phyloP scores from a whole-genome alignment of 148 eudicot genomes.

The Arctostaphylos glauca region DNA sequence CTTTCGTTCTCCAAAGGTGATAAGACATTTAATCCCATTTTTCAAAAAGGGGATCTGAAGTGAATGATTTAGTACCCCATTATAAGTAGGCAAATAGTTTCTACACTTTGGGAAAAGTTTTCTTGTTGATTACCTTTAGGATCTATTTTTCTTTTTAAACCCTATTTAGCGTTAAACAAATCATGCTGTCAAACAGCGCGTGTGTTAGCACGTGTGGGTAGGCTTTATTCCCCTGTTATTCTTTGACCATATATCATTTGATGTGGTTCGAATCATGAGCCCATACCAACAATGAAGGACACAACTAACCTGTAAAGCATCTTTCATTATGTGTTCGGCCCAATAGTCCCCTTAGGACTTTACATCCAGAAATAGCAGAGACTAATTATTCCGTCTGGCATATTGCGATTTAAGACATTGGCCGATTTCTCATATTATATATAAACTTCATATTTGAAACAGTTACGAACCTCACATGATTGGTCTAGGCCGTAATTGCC shows the following conservation, averaged over 20 bases:
- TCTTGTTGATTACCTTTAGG: constrained; percentile 8
- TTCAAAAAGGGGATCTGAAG: background rate
- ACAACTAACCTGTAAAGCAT: background rate
- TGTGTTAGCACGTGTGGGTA: constrained; percentile 9
- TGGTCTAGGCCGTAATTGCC: too few relatives aligned
- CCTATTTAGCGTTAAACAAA: background rate
- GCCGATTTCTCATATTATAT: too few relatives aligned
- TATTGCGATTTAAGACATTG: too few relatives aligned
- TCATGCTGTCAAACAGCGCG: constrained; percentile 1
- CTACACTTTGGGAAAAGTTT: too few relatives aligned
- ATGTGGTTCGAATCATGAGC: background rate
- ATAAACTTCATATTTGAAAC: too few relatives aligned
- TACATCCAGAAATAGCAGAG: too few relatives aligned
- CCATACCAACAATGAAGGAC: background rate
- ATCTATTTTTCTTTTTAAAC: too few relatives aligned
- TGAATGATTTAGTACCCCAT: background rate
- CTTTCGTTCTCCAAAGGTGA: constrained; percentile 10
- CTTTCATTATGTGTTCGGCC: background rate
- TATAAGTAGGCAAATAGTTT: background rate
- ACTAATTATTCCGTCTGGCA: too few relatives aligned
- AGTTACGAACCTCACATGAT: too few relatives aligned
- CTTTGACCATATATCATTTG: background rate
- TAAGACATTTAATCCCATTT: constrained; percentile 3
- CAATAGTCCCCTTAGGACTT: background rate
- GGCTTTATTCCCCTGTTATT: background rate